A percentile compares a stretch with the other conserved stretches of the same genome.
Conservation (phyloP, 148 eudicot genomes). For the Amaranthus hypochondriacus region DNA sequence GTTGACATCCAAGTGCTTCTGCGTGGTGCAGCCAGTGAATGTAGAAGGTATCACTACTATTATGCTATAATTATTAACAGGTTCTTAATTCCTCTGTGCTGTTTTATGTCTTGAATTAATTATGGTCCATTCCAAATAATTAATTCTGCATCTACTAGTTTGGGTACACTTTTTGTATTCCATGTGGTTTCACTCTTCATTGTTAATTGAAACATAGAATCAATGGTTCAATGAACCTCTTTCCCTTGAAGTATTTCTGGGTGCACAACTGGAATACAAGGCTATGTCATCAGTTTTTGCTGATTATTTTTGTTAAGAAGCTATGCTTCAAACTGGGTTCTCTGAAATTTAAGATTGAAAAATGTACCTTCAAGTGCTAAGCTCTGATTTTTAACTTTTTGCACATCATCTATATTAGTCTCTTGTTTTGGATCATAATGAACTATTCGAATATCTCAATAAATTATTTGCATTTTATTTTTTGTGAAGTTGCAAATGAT, state of each 20-base stretch:
- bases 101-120: not conserved
- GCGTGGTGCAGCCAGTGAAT: slow-evolving; percentile 32
- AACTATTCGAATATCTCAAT: no score
- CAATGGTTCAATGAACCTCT: not conserved
- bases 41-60: slow-evolving; percentile 36
- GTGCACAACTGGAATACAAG: not conserved
- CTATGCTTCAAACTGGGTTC: not conserved
- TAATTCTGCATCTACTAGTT: not conserved
- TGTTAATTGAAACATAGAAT: not conserved
- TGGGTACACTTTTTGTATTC: not conserved
- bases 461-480: no score
- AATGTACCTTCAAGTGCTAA: not conserved
- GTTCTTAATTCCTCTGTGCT: not conserved
- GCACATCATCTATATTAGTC: no score
- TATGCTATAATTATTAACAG: not conserved
- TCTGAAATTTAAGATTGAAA: not conserved
- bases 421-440: no score
- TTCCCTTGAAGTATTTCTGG: not conserved
- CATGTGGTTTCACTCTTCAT: no score
- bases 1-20: slow-evolving; percentile 53
- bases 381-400: no score
- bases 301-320: not conserved
- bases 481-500: no score
- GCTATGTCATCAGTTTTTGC: not conserved
- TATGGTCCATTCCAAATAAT: not conserved